Conservation (phyloP, 257 asterid species). For the Buddleja alternifolia region DNA sequence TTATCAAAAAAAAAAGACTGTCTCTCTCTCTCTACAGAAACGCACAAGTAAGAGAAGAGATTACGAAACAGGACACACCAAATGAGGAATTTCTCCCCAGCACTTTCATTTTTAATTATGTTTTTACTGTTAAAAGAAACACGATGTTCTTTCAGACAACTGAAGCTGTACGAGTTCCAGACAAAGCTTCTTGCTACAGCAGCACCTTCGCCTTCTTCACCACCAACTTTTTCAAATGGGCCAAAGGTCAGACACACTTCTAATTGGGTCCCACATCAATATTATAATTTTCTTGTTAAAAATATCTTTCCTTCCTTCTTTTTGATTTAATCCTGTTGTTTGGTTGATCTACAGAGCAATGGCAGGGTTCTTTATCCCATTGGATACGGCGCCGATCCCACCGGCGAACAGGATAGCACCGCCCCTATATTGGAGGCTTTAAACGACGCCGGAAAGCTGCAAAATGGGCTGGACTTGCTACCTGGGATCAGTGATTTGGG, state of each 20-base stretch:
- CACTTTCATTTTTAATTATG: constrained; percentile 8
- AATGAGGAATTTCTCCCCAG: constrained; percentile 20
- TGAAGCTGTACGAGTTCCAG: constrained; percentile 47
- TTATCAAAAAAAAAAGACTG: no score
- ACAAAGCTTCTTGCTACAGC: constrained; percentile 34
- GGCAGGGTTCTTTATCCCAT: constrained; percentile 64
- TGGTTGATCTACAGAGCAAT: constrained; percentile 34
- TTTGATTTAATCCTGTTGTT: neutral
- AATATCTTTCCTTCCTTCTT: neutral
- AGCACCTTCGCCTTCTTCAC: constrained; percentile 12
- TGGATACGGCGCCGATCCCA: constrained; percentile 71
- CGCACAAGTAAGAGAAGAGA: no score
- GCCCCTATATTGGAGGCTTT: constrained; percentile 49
- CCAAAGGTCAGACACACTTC: constrained; percentile 34
- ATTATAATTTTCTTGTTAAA: neutral
- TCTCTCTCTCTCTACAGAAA: no score
- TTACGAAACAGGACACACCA: no score
- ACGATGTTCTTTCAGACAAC: constrained; percentile 35
- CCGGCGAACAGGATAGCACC: constrained; percentile 53
- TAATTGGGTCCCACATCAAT: no score
- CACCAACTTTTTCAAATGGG: constrained; percentile 29
- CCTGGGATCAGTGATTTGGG: constrained; percentile 67
- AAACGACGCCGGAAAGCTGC: constrained; percentile 41
- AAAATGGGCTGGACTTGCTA: constrained; percentile 39
- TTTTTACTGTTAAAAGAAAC: constrained; percentile 31